Conservation (phyloP, 352 stramenopile genomes). For the Globisporangium radiosum region DNA sequence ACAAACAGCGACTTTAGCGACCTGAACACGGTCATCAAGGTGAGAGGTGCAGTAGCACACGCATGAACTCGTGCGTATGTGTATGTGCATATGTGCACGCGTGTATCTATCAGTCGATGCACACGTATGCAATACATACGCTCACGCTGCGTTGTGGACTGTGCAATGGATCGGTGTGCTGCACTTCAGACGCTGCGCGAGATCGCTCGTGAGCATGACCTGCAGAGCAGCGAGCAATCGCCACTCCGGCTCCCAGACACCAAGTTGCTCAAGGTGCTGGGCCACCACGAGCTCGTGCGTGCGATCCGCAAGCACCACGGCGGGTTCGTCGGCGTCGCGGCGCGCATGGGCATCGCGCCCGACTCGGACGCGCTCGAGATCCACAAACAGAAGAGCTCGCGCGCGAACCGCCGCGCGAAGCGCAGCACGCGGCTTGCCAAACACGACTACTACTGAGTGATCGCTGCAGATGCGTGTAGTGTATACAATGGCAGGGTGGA, state of each 20-base stretch:
- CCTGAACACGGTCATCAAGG: constrained; percentile 59
- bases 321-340: constrained; percentile 51
- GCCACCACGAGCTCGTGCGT: constrained; percentile 50
- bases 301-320: constrained; percentile 84
- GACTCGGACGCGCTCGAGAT: constrained; percentile 35
- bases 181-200: constrained; percentile 46
- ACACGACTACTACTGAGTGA: constrained; percentile 60
- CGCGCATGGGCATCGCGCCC: constrained; percentile 43
- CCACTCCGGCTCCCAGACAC: constrained; percentile 42
- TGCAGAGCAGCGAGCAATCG: constrained; percentile 9
- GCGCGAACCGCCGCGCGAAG: constrained; percentile 56
- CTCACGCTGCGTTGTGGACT: neutral
- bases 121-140: too few species aligned
- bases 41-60: constrained; percentile 9
- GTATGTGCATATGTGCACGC: neutral
- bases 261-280: constrained; percentile 62
- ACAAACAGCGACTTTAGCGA: constrained; percentile 37
- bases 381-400: constrained; percentile 62
- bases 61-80: too few species aligned
- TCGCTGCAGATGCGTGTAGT: too few species aligned
- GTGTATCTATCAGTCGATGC: too few species aligned
- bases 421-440: constrained; percentile 42
- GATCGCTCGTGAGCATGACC: constrained; percentile 41
- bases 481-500: too few species aligned
- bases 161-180: neutral